Conservation (phyloP, 305 asterid species). For the Stenogyne calaminthoides region DNA sequence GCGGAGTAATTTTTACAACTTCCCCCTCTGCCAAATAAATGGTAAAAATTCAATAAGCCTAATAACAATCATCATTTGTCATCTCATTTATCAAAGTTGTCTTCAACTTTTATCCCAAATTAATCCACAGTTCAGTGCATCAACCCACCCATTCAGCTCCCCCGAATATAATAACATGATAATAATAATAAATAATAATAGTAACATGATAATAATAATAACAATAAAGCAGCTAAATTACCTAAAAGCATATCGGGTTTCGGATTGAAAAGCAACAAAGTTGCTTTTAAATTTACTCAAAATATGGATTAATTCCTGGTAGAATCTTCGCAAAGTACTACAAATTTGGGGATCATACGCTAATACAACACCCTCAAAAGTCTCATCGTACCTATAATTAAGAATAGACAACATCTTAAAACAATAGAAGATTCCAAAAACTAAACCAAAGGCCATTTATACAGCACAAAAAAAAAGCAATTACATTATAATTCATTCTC, state of each 20-base stretch:
- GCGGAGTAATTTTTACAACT: conserved; percentile 31
- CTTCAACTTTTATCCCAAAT: background rate
- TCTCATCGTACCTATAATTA: conserved; percentile 47
- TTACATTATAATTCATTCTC: background rate
- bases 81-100: background rate
- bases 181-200: background rate
- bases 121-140: background rate
- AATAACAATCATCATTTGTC: conserved; percentile 1
- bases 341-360: conserved; percentile 58
- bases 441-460: background rate
- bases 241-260: conserved; percentile 69
- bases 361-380: conserved; percentile 77
- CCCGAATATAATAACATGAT: background rate
- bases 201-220: background rate
- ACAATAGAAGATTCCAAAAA: background rate
- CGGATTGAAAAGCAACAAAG: conserved; percentile 39
- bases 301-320: conserved; percentile 45
- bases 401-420: background rate
- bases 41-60: background rate
- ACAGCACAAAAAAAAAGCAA: background rate
- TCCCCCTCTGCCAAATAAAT: conserved; percentile 38
- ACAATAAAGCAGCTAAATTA: conserved; percentile 23
- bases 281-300: conserved; percentile 54
- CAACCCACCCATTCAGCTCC: background rate
- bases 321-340: conserved; percentile 52